Evolutionary conservation across 2,329 filamentous ascomycete genomes (phyloP), one percentile per base, ranked within the genome.

Genomic region (Alternaria burnsii): DNA sequence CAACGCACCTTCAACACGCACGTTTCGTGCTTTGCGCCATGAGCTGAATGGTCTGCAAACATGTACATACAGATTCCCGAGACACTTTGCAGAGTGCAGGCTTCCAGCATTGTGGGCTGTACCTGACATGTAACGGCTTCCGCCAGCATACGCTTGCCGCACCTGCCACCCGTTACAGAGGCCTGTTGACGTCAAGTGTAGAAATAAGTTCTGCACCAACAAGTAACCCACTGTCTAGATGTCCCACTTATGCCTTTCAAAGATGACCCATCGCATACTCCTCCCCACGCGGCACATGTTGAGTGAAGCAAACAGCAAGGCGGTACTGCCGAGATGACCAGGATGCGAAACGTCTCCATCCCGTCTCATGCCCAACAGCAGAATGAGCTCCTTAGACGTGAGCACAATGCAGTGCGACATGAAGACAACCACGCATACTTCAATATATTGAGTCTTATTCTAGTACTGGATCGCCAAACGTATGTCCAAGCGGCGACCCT

Each of bases 291-390:
- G 44, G 44, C 52, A 55, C 41, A n/a, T 55, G 38, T 38, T 34
- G 38, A 12, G 42, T 22, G 22, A 48, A 42, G 42, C 11, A 38
- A 38, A 58, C 55, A 52, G 41, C 32, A 28, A 28, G 24, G 48
- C 48, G n/a, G 48, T 53, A 53, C 28, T 42, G 36, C 48, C 24
- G 41, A 42, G 43, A 28, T 28, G 30, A 55, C 52, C 46, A 52
- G 52, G 28, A 46, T 60, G 32, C 55, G 52, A 60, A 60, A 60
- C 58, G 18, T 36, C 24, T 56, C 22, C 58, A 52, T 56, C 52
- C 46, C 46, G 34, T 30, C 52, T 26, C 38, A 22, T 30, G 20
- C 47, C 32, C 42, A 28, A 40, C 57, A 50, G 26, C 46, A n/a
- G 34, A 32, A 38, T 34, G 32, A 50, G n/a, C 16, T 32, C 20